Conservation (phyloP, 1,284 basidiomycete genomes). For the Puccinia coronata region DNA sequence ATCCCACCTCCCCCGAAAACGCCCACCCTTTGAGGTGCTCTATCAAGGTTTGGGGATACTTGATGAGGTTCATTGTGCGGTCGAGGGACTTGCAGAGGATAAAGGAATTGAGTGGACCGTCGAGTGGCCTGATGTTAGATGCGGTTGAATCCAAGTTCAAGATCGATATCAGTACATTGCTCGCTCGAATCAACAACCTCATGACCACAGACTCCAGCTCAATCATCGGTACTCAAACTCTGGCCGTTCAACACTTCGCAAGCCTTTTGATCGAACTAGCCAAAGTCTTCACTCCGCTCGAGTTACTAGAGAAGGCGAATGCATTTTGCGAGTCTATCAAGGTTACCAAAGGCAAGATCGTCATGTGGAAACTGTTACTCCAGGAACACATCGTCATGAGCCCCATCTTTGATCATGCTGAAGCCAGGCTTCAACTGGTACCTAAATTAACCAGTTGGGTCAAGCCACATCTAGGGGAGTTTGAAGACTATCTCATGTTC, state of each 20-base stretch:
- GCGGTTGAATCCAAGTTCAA: slow-evolving; percentile 80
- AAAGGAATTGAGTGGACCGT: slow-evolving; percentile 63
- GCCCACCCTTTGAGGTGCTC: slow-evolving; percentile 79
- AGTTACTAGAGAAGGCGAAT: slow-evolving; percentile 80
- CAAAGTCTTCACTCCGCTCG: slow-evolving; percentile 74
- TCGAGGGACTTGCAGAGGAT: slow-evolving; percentile 82
- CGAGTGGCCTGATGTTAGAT: slow-evolving; percentile 43
- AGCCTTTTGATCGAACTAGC: slow-evolving; percentile 84
- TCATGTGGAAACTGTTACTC: slow-evolving; percentile 90
- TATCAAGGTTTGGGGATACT: slow-evolving; percentile 93
- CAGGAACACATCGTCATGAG: slow-evolving; percentile 87
- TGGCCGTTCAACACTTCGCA: slow-evolving; percentile 81
- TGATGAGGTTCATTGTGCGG: slow-evolving; percentile 89
- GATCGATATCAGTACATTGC: slow-evolving; percentile 70
- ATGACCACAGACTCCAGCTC: slow-evolving; percentile 77
- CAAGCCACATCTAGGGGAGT: slow-evolving; percentile 89
- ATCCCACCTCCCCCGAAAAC: slow-evolving; percentile 72
- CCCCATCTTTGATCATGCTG: slow-evolving; percentile 78
- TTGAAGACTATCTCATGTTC: slow-evolving; percentile 71
- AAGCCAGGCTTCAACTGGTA: slow-evolving; percentile 76
- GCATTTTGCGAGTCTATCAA: slow-evolving; percentile 80
- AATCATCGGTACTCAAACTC: slow-evolving; percentile 87
- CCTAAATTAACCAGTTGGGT: slow-evolving; percentile 90
- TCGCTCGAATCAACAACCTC: slow-evolving; percentile 79
- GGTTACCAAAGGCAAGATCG: slow-evolving; percentile 76